Evolutionary conservation across 2,329 filamentous ascomycete genomes (phyloP).

Genomic region (Myriosclerotinia scirpicola): DNA sequence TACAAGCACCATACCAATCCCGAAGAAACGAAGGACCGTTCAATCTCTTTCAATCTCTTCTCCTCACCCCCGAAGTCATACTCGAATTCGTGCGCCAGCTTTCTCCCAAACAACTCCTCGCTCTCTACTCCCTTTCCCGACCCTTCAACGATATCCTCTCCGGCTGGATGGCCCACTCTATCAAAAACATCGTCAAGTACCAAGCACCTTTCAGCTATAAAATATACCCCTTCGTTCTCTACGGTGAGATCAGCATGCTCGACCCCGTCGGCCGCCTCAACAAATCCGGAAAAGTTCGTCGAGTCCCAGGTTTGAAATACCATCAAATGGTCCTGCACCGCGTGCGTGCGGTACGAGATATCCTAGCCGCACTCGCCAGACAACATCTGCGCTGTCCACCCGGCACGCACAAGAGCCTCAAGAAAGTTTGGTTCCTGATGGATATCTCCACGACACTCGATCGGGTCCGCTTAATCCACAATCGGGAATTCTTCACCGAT

Average conservation of each 20-base stretch:
- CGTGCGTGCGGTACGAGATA: constrained; percentile 57
- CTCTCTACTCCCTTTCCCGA: background rate
- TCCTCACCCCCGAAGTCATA: constrained; percentile 5
- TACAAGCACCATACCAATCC: background rate
- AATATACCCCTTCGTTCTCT: constrained; percentile 63
- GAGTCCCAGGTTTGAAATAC: constrained; percentile 65
- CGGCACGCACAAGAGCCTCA: constrained; percentile 49
- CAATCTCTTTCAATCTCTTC: constrained; percentile 6
- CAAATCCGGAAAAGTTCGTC: constrained; percentile 44
- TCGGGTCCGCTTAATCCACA: constrained; percentile 56
- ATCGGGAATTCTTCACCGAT: constrained; percentile 55
- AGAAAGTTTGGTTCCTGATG: constrained; percentile 73
- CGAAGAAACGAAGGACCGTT: background rate
- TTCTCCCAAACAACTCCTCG: background rate
- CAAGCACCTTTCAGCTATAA: constrained; percentile 52
- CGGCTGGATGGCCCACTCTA: background rate
- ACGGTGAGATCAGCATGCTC: constrained; percentile 54
- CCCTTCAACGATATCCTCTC: constrained; percentile 4
- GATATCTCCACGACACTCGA: constrained; percentile 59
- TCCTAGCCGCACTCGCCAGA: constrained; percentile 59
- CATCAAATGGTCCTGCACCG: constrained; percentile 64
- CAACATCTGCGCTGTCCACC: constrained; percentile 57
- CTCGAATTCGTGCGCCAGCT: constrained; percentile 6
- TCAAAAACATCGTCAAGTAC: constrained; percentile 52
- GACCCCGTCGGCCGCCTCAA: constrained; percentile 56